Base-by-base conservation (phyloP, 352 stramenopile genomes). In the Phytophthora capsici region DNA sequence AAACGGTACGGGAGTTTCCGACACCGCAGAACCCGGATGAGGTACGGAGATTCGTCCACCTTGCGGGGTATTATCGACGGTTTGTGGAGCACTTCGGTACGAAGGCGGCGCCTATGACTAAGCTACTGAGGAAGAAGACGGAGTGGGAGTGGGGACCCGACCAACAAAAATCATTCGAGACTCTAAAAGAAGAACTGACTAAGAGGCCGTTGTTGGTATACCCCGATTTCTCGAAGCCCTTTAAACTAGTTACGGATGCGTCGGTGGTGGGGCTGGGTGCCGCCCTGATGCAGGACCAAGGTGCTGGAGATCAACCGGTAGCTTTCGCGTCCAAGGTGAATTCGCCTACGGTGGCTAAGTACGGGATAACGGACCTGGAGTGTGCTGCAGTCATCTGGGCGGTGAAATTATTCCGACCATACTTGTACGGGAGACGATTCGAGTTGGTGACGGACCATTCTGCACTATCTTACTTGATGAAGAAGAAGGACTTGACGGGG, bases 221-320 rank as follows among this genome's bases (percentile, higher is more conserved):
- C 10, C 69, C 69, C 0, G 73, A 81, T 14, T 81, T 71, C 43
- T 47, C 34, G 0, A 50, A 53, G n/a, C 53, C 62, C 0, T 82
- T 79, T 17, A 53, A 64, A 7, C 5, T 77, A 20, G 53, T 51
- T 0, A 73, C 59, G 1, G 73, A 79, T 28, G 70, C 66, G 0
- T 79, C 60, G 2, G 3, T 17, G 12, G 48, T 69, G 0, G 62
- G 63, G 0, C 7, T 72, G 0, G 66, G 74, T 0, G 63, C 67
- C 0, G 50, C 51, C 0, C 23, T 82, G 17, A 73, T 65, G 49
- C 70, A 79, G 17, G 55, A 68, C n/a, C 48, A 64, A 3, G 62
- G 57, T 0, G 1, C 36, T 0, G 54, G 57, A 9, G 41, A 64
- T 0, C 60, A 70, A 12, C 50, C 63, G 0, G 10, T 77, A 0